Percentiles rank a stretch among this genome's conserved stretches.
Conservation (phyloP, 2,329 filamentous ascomycete genomes). For the Fusarium sambucinum region DNA sequence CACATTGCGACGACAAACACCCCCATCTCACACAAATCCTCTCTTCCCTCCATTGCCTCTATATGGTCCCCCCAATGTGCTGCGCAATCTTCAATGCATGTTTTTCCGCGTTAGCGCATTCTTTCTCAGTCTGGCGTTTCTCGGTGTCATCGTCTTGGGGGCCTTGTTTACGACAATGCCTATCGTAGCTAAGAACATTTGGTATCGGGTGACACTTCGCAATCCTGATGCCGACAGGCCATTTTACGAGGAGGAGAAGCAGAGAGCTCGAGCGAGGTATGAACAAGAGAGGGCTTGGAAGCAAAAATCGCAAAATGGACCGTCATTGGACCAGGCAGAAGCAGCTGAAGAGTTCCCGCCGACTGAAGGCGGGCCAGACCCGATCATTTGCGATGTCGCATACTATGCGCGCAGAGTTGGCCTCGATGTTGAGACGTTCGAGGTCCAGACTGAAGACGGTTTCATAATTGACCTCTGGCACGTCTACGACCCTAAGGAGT, state of each 20-base stretch:
- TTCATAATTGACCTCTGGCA: conserved; percentile 93
- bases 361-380: conserved; percentile 84
- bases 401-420: conserved; percentile 92
- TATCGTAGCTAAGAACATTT: conserved; percentile 60
- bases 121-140: conserved; percentile 81
- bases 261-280: conserved; percentile 67
- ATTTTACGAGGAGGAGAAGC: conserved; percentile 79
- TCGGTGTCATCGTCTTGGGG: conserved; percentile 80
- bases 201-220: conserved; percentile 67
- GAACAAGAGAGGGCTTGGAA: conserved; percentile 74
- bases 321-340: conserved; percentile 58
- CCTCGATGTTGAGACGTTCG: conserved; percentile 83
- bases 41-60: conserved; percentile 87
- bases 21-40: conserved; percentile 78
- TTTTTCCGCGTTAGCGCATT: conserved; percentile 76
- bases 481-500: conserved; percentile 84
- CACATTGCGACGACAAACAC: conserved; percentile 62
- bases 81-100: conserved; percentile 74
- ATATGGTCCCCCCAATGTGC: conserved; percentile 78
- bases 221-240: conserved; percentile 71
- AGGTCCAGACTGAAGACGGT: conserved; percentile 93
- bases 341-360: conserved; percentile 72
- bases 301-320: conserved; percentile 54
- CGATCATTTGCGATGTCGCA: conserved; percentile 79
- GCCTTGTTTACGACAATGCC: conserved; percentile 77